Conservation (phyloP, 495 filamentous ascomycete genomes). For the Cryomyces minteri region DNA sequence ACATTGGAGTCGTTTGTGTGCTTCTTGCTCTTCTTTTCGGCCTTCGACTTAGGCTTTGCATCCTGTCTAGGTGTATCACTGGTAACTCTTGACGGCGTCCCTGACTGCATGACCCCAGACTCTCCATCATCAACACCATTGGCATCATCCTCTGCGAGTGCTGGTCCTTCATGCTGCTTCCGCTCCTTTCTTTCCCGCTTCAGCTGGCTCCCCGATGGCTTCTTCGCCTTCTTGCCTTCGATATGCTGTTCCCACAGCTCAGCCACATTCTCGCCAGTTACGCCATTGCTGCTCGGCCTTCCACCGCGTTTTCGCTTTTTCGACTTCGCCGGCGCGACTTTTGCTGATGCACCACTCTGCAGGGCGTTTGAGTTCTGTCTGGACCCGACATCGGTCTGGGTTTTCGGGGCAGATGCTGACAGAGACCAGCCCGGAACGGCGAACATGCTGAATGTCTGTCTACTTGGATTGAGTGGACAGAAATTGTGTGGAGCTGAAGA, state of each 20-base stretch:
- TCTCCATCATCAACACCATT: neutral
- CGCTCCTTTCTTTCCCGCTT: slow-evolving; percentile 27
- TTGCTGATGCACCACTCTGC: neutral
- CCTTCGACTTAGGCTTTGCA: too few relatives aligned
- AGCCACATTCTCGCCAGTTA: slow-evolving; percentile 53
- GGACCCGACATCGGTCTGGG: slow-evolving; percentile 31
- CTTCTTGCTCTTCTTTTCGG: neutral
- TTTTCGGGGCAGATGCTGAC: slow-evolving; percentile 45
- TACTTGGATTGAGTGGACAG: too few relatives aligned
- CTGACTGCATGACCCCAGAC: neutral
- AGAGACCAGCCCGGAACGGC: slow-evolving; percentile 83
- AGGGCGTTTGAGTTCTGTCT: neutral
- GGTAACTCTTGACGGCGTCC: neutral
- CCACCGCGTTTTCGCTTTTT: slow-evolving; percentile 13
- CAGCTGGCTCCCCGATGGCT: slow-evolving; percentile 16
- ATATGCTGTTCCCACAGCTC: slow-evolving; percentile 64
- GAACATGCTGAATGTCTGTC: slow-evolving; percentile 43
- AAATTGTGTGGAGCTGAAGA: too few relatives aligned
- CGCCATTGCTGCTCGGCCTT: slow-evolving; percentile 10
- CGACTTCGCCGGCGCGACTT: neutral
- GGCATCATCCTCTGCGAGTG: neutral
- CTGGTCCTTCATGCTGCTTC: neutral
- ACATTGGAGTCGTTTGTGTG: neutral
- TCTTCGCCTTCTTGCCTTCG: slow-evolving; percentile 34
- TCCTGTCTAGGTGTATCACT: too few relatives aligned